Evolutionary conservation across 345 rosid species (phyloP), one percentile per base, ranked within the genome.

Genomic region (Hypericum perforatum): DNA sequence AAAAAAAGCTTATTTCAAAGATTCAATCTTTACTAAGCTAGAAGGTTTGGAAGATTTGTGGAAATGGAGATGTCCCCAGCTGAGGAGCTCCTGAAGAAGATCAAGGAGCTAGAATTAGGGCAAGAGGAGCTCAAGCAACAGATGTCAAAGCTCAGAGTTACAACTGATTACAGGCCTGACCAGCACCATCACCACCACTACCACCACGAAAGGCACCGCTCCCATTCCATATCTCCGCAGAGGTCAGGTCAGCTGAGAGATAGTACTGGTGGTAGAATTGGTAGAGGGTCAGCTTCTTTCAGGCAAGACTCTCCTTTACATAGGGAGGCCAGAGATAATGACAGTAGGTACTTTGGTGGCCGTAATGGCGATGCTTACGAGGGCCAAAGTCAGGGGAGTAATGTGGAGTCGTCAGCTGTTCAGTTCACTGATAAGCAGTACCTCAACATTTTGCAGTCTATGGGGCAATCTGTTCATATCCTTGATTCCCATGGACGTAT

Each of bases 381-480:
- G 29, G 70, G 58, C 12, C 66, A 68, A 8, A 72, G 54, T 47
- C 64, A 55, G 49, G 42, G 48, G n/a, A 65, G 51, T 10, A 63
- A 16, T 7, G 49, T 58, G 2, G 82, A 87, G 41, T 82, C 96
- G 9, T 66, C 92, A 14, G 73, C 76, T 4, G 73, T 78, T 38
- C 77, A 80, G 49, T 83, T 88, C 56, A 71, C 78, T 0, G 79
- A 88, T 47, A 77, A 59, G 37, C 95, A 88, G 62, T 88, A 76
- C 75, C 72, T 85, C 74, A 88, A 83, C 62, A 92, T 92, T 14
- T 77, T 92, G 68, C 95, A 92, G 74, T 80, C 88, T 12, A 78
- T 92, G 96, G 95, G 94, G 39, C 98, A 92, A 58, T 70, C 95
- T 44, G 90, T 92, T 70, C 94, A 92, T 65, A 87, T 89, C 54